These are phyloP conservation scores for Xylaria polymorpha DNA, from an alignment of 2,329 filamentous ascomycete genomes.

Conservation along the genomic window DNA sequence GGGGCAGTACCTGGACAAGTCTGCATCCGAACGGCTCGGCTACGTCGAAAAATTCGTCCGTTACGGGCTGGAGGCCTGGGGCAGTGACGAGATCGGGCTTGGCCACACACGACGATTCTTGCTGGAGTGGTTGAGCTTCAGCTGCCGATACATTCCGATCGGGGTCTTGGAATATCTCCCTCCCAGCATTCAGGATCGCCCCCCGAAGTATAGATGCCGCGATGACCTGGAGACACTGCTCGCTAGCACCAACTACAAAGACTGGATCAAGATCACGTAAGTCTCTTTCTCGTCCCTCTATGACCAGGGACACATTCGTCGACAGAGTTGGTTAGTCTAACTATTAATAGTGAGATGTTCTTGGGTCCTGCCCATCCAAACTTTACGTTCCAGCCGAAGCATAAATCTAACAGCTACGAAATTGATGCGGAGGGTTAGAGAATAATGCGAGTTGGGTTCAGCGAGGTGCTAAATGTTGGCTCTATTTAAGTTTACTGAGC, in stretches of 20 bases:
- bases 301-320: not conserved
- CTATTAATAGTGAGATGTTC: slow-evolving; percentile 85
- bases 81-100: slow-evolving; percentile 92
- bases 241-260: slow-evolving; percentile 89
- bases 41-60: slow-evolving; percentile 91
- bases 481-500: not conserved
- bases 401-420: slow-evolving; percentile 93
- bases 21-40: slow-evolving; percentile 82
- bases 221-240: slow-evolving; percentile 95
- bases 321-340: slow-evolving; percentile 17
- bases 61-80: slow-evolving; percentile 94
- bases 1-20: slow-evolving; percentile 96
- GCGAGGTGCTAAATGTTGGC: not conserved
- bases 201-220: slow-evolving; percentile 83
- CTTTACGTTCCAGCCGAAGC: slow-evolving; percentile 96
- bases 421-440: slow-evolving; percentile 78
- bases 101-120: slow-evolving; percentile 92
- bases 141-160: slow-evolving; percentile 89
- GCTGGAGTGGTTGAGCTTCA: slow-evolving; percentile 95
- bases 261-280: slow-evolving; percentile 99
- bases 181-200: slow-evolving; percentile 87
- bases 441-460: not conserved
- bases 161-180: slow-evolving; percentile 90
- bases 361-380: slow-evolving; percentile 88
- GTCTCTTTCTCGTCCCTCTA: slow-evolving; percentile 49